Conservation (phyloP, 1,139 yeast genomes). For the Lodderomyces parapsilosis region DNA sequence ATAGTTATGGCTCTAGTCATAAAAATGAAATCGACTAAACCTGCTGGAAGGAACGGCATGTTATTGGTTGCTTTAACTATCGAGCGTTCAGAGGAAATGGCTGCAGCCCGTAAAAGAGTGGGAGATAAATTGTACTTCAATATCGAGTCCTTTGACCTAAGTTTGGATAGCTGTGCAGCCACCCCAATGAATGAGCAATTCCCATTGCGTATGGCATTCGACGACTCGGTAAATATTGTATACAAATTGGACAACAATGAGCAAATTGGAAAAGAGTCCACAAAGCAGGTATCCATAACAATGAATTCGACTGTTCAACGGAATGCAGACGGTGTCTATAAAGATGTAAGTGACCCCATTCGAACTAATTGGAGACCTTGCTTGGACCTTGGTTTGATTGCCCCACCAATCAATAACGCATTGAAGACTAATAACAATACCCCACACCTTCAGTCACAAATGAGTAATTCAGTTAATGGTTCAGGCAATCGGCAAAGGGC, state of each 20-base stretch:
- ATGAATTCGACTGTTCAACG: slow-evolving; percentile 30
- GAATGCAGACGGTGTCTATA: slow-evolving; percentile 11
- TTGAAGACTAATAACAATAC: slow-evolving; percentile 26
- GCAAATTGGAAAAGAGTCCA: slow-evolving; percentile 17
- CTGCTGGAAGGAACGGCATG: slow-evolving; percentile 54
- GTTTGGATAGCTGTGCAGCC: neutral
- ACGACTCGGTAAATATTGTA: slow-evolving; percentile 41
- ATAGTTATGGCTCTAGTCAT: slow-evolving; percentile 38
- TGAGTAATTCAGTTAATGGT: slow-evolving; percentile 10
- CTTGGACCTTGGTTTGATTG: slow-evolving; percentile 53
- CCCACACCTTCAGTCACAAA: slow-evolving; percentile 25
- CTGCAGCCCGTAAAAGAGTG: neutral
- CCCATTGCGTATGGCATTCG: slow-evolving; percentile 26
- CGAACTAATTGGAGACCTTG: slow-evolving; percentile 61
- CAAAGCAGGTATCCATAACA: slow-evolving; percentile 34
- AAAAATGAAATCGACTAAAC: slow-evolving; percentile 54
- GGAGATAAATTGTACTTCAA: neutral
- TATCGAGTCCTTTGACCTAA: neutral
- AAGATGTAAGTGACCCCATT: slow-evolving; percentile 31
- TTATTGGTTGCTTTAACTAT: slow-evolving; percentile 56
- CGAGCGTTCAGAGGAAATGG: slow-evolving; percentile 46
- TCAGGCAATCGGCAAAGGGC: slow-evolving; percentile 19
- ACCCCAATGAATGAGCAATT: slow-evolving; percentile 17
- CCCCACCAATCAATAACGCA: slow-evolving; percentile 46
- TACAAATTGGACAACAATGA: slow-evolving; percentile 42